phyloP scores from a whole-genome alignment of 257 asterid species.

The Solanum peruvianum region DNA sequence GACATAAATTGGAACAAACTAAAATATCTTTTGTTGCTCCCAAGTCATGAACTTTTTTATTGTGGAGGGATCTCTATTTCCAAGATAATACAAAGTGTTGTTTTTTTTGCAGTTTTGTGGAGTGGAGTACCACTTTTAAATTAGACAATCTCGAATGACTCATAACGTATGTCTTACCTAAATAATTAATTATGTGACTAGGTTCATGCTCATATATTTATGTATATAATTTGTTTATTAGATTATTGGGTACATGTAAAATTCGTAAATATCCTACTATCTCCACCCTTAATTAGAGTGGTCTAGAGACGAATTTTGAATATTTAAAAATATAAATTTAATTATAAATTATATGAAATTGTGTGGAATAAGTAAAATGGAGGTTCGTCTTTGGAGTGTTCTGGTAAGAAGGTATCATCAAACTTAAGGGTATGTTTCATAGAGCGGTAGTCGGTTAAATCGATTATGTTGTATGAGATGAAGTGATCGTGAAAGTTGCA shows the following conservation, averaged over 20 bases:
- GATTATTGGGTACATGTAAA: neutral
- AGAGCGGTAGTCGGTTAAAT: neutral
- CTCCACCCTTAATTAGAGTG: too few species aligned
- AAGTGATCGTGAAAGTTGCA: neutral
- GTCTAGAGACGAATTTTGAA: too few species aligned
- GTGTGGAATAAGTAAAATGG: neutral
- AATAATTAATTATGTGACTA: neutral
- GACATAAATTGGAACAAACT: neutral
- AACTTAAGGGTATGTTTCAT: neutral
- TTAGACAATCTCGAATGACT: neutral
- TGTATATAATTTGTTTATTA: too few species aligned
- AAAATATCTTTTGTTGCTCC: neutral
- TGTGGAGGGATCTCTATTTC: neutral
- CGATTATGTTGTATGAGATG: neutral
- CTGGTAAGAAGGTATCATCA: neutral
- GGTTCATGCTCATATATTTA: neutral
- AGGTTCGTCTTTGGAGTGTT: neutral
- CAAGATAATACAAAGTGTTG: neutral
- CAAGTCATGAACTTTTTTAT: neutral
- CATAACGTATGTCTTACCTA: neutral
- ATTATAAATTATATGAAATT: too few species aligned
- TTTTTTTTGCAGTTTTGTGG: neutral
- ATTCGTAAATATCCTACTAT: too few species aligned
- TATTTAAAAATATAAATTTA: too few species aligned
- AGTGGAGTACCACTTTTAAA: neutral